Conservation (phyloP, 2,329 filamentous ascomycete genomes). For the Hirsutella rhossiliensis region DNA sequence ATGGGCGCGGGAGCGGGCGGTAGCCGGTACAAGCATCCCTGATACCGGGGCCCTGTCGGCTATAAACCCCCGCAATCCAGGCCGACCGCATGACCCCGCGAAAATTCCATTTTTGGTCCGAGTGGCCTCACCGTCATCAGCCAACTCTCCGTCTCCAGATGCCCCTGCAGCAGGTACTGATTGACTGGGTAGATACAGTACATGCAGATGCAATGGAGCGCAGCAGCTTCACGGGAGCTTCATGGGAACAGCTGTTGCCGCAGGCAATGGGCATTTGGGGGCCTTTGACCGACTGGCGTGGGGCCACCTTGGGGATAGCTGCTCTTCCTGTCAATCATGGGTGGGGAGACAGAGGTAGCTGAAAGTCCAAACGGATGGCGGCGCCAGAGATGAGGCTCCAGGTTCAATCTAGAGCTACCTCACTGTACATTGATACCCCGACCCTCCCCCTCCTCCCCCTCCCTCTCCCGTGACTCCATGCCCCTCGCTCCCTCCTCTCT, state of each 20-base stretch:
- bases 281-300: too few relatives aligned
- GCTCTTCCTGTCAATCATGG: too few relatives aligned
- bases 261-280: too few relatives aligned
- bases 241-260: too few relatives aligned
- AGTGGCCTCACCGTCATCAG: conserved; percentile 1
- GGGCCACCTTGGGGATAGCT: too few relatives aligned
- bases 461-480: conserved; percentile 1
- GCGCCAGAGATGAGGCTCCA: background rate
- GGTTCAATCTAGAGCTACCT: background rate
- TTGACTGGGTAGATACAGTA: too few relatives aligned
- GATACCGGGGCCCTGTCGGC: background rate
- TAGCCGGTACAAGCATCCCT: background rate
- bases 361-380: too few relatives aligned
- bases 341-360: too few relatives aligned
- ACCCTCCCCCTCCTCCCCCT: background rate
- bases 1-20: background rate
- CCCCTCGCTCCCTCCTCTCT: background rate
- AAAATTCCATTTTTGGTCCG: background rate
- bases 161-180: too few relatives aligned
- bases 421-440: background rate
- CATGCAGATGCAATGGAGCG: too few relatives aligned
- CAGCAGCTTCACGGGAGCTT: too few relatives aligned
- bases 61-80: conserved; percentile 14
- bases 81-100: conserved; percentile 14
- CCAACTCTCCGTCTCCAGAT: background rate